These are phyloP conservation scores for Leucosporidium scottii DNA, from an alignment of 768 basidiomycete genomes.

Conservation along the genomic window DNA sequence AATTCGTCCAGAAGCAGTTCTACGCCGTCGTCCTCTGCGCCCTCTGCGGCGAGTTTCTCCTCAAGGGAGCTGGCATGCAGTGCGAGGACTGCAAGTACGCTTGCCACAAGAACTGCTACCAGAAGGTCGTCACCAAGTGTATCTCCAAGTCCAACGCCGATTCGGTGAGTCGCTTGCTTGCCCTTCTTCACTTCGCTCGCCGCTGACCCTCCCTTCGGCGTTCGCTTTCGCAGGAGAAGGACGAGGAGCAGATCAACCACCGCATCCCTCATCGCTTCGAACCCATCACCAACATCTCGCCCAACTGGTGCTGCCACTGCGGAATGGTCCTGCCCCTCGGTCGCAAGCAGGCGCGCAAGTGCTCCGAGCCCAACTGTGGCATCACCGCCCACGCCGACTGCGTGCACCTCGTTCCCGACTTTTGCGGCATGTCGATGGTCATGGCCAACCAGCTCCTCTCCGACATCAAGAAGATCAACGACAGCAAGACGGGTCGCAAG, in stretches of 20 bases:
- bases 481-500: constrained; percentile 36
- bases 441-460: constrained; percentile 87
- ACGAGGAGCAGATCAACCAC: constrained; percentile 92
- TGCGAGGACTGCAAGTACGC: constrained; percentile 99
- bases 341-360: constrained; percentile 91
- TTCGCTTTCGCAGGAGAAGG: constrained; percentile 60
- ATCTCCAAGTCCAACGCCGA: constrained; percentile 94
- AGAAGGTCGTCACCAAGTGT: constrained; percentile 98
- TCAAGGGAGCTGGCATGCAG: constrained; percentile 87
- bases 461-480: constrained; percentile 63
- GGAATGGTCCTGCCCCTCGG: constrained; percentile 91
- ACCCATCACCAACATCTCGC: constrained; percentile 88
- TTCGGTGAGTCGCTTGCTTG: constrained; percentile 51
- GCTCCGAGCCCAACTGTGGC: constrained; percentile 72
- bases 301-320: constrained; percentile 99
- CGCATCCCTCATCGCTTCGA: constrained; percentile 98
- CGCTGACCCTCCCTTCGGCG: constrained; percentile 1
- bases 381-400: constrained; percentile 83
- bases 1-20: constrained; percentile 94
- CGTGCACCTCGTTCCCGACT: constrained; percentile 96
- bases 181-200: neutral
- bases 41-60: constrained; percentile 92
- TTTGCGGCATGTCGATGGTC: constrained; percentile 99
- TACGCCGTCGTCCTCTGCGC: constrained; percentile 92
- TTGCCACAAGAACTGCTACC: constrained; percentile 98